Evolutionary conservation across 768 basidiomycete species (phyloP), one percentile per base, ranked within the genome.

Genomic region (Mycena kentingensis): DNA sequence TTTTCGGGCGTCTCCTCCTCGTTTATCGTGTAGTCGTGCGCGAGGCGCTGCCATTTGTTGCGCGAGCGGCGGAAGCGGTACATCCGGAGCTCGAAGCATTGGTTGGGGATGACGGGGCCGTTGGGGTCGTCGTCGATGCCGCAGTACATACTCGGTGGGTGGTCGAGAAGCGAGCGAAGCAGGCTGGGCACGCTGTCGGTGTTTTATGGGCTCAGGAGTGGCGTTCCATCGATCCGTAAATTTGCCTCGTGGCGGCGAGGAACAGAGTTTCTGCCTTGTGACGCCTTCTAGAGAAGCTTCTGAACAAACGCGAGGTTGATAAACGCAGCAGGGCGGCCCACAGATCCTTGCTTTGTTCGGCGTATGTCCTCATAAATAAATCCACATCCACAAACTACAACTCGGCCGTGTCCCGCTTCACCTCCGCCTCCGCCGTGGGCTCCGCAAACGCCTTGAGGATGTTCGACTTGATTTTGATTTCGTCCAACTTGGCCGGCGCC

Each of bases 401-500:
- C 57, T 70, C 69, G 18, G 65, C 71, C 46, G 72, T 68, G 22
- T 67, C 68, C 29, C 73, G 51, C 57, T 66, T 72, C 54, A 70
- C 67, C 62, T 74, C 65, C 28, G 54, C 62, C 39, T 70, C 69
- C 49, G 71, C 72, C 58, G 70, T 70, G 57, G 78, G 72, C 57
- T 71, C 69, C 28, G 65, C 55, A 55, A 93, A 92, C 0, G 88
- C 81, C 15, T 71, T 67, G 42, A 93, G 79, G 61, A 98, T 82
- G 74, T 98, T 98, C 48, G 83, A 79, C 75, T 96, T 98, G 67
- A 90, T 80, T 71, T 91, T 89, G 65, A 98, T 85, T 73, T 98
- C 93, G 66, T 99, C 97, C 36, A 94, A 72, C 73, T 98, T 98
- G 35, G 77, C 70, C 0, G 81, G 77, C 7, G 88, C 77, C 36